Base-by-base conservation (phyloP, 441 rosid genomes). In the Brassica balearica region DNA sequence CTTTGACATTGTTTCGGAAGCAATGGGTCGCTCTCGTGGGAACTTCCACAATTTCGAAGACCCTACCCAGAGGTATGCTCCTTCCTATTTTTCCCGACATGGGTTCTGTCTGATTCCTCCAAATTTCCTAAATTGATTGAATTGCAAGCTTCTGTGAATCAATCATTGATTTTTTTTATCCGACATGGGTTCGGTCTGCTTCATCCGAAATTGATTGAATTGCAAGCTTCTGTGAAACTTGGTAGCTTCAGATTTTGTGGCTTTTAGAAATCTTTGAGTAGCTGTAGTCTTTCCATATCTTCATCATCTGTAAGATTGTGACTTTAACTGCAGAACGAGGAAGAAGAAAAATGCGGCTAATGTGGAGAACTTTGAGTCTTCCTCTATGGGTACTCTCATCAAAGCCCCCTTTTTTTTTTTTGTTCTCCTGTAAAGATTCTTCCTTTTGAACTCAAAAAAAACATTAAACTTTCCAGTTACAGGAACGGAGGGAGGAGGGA, bases 1-100 rank as follows among this genome's bases (percentile, higher is more conserved):
- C 60, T 68, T 29, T 25, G 22, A 48, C 72, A 25, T 68, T 48
- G 41, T 68, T 43, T 25, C 17, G n/a, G 41, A 14, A 46, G 66
- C 80, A 68, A 95, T 95, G 98, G 98, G 97, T 80, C 99, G 99
- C 66, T 93, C 96, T 82, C 96, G 98, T 8, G 98, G 96, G 43
- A 95, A 95, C 82, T 90, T 93, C 77, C 92, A 87, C 81, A 85
- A 93, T 71, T 95, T 89, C 73, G 99, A 95, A 69, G 99, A 95
- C 86, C 98, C 98, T 60, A 92, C 91, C 64, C 97, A 90, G 82
- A 92, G 98, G 99, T 95, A 69, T 65, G 76, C 32, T 70, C 65
- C 78, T 38, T 38, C 43, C 43, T 25, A 62, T 2, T 60, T 60
- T 23, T 61, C 63, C 25, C 53, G 59, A 75, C 46, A 10, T 60